Conservation (phyloP, 345 rosid genomes). For the Iberis pinnata region DNA sequence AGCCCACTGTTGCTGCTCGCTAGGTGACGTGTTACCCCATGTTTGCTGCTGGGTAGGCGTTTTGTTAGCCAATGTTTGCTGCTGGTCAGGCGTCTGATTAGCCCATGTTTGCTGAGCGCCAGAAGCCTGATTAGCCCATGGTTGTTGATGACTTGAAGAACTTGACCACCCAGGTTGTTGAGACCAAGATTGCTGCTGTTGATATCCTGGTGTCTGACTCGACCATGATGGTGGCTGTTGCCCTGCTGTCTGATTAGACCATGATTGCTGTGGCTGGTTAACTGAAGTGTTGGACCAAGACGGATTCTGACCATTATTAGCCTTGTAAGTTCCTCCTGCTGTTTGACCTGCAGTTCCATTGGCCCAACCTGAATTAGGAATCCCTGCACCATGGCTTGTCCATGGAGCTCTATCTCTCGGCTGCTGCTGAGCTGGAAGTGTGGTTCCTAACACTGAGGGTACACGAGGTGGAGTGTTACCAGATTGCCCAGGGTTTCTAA, state of each 20-base stretch:
- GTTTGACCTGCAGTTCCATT: conserved; percentile 24
- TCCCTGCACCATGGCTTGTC: conserved; percentile 19
- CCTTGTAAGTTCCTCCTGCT: conserved; percentile 16
- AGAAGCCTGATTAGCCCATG: background rate
- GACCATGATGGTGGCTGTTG: conserved; percentile 30
- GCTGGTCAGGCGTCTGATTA: conserved; percentile 2
- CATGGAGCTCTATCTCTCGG: conserved; percentile 15
- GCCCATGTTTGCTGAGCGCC: background rate
- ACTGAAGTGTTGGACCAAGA: conserved; percentile 25
- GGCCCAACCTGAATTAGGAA: conserved; percentile 26
- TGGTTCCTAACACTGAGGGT: conserved; percentile 6
- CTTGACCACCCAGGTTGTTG: conserved; percentile 25
- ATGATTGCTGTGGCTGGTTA: conserved; percentile 27
- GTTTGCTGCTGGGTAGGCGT: background rate
- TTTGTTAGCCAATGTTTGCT: background rate
- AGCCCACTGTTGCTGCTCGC: conserved; percentile 8
- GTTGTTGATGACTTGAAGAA: conserved; percentile 17
- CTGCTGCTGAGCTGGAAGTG: conserved; percentile 22
- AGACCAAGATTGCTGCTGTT: conserved; percentile 27
- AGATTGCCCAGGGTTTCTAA: conserved; percentile 23
- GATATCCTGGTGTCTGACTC: conserved; percentile 21
- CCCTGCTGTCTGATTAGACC: conserved; percentile 22
- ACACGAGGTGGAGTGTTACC: conserved; percentile 23
- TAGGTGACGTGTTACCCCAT: conserved; percentile 5
- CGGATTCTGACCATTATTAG: conserved; percentile 24